phyloP scores from a whole-genome alignment of 441 rosid species.

The Mallotus japonicus region DNA sequence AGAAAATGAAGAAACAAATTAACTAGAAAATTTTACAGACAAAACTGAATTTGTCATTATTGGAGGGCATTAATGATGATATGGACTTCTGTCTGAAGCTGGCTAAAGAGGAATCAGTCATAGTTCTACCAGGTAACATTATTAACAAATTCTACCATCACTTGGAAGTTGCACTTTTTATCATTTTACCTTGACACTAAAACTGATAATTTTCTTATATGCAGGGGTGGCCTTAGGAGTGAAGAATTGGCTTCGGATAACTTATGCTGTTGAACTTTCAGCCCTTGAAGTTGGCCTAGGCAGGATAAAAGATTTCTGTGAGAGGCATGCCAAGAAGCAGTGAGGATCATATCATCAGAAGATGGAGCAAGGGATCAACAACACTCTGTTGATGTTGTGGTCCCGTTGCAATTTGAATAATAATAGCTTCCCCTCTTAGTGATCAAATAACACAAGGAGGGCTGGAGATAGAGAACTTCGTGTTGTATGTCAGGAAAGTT shows the following conservation, averaged over 20 bases:
- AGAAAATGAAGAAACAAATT: not conserved
- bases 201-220: not conserved
- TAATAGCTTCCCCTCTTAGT: not conserved
- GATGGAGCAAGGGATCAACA: not conserved
- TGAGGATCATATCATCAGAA: slow-evolving; percentile 3
- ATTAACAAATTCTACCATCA: not conserved
- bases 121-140: slow-evolving; percentile 48
- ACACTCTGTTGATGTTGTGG: not conserved
- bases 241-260: slow-evolving; percentile 74
- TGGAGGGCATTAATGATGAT: slow-evolving; percentile 57
- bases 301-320: slow-evolving; percentile 55
- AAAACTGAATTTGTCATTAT: slow-evolving; percentile 34
- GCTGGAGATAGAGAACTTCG: slow-evolving; percentile 2
- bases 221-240: slow-evolving; percentile 61
- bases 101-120: slow-evolving; percentile 51
- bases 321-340: slow-evolving; percentile 55
- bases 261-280: slow-evolving; percentile 53
- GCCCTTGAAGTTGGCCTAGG: slow-evolving; percentile 53
- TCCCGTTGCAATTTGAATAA: not conserved
- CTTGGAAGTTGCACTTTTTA: not conserved
- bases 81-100: slow-evolving; percentile 61
- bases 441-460: not conserved
- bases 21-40: slow-evolving; percentile 29
- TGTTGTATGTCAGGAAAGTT: slow-evolving; percentile 8
- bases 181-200: not conserved